Conservation (phyloP, 768 basidiomycete genomes). For the Lentinula guzmanii region DNA sequence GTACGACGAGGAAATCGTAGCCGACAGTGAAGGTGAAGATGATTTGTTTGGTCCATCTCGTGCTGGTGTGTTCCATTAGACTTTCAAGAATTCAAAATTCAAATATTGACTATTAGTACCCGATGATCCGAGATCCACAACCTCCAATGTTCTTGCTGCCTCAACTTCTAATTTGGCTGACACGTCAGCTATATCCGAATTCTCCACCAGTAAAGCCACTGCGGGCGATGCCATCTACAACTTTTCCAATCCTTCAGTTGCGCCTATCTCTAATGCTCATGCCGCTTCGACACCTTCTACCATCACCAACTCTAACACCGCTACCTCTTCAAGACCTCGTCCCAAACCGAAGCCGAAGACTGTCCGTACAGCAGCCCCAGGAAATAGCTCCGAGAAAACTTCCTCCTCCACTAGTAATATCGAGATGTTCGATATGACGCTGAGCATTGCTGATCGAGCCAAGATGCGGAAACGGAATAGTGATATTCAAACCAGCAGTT, state of each 20-base stretch:
- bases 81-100: not conserved
- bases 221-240: not conserved
- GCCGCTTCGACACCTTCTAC: not conserved
- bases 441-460: constrained; percentile 51
- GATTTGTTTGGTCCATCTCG: constrained; percentile 2
- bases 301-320: not conserved
- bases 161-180: constrained; percentile 7
- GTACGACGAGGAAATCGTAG: constrained; percentile 36
- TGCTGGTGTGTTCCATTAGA: not conserved
- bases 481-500: constrained; percentile 12
- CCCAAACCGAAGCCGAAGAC: constrained; percentile 1
- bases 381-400: not conserved
- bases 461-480: constrained; percentile 45
- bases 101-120: not conserved
- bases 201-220: not conserved
- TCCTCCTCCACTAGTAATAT: not conserved
- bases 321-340: not conserved
- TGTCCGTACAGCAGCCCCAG: not conserved
- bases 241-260: not conserved
- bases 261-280: not conserved
- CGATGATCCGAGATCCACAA: not conserved
- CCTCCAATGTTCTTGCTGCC: not conserved
- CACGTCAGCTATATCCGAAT: constrained; percentile 1
- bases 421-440: constrained; percentile 11
- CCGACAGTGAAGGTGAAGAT: constrained; percentile 41